These are phyloP conservation scores for Lentinula sp. DNA, from an alignment of 768 basidiomycete species.

Conservation along the genomic window DNA sequence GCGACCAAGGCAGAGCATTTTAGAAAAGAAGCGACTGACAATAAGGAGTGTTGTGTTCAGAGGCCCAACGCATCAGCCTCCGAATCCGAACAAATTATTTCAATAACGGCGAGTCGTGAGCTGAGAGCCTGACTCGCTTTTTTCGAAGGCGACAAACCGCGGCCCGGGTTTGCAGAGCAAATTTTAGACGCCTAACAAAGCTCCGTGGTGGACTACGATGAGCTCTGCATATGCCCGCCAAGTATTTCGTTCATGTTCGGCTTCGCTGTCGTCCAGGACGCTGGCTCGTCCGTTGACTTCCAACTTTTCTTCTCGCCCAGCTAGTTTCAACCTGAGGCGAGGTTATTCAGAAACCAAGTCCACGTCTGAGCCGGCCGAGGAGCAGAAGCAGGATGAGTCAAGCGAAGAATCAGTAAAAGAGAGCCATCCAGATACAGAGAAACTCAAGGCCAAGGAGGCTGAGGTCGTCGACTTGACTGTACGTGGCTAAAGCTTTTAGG, in stretches of 20 bases:
- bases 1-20: not conserved
- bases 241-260: conserved; percentile 53
- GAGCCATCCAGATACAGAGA: conserved; percentile 31
- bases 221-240: conserved; percentile 44
- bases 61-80: not conserved
- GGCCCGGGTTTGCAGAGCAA: not conserved
- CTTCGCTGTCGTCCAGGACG: conserved; percentile 45
- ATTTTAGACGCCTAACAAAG: not conserved
- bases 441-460: conserved; percentile 75
- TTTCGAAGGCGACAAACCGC: not conserved
- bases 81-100: not conserved
- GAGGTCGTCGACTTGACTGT: conserved; percentile 85
- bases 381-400: conserved; percentile 16
- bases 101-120: not conserved
- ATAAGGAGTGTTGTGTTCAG: not conserved
- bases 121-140: not conserved
- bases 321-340: conserved; percentile 28
- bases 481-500: conserved; percentile 20
- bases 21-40: not conserved
- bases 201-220: conserved; percentile 29
- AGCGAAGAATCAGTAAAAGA: conserved; percentile 20
- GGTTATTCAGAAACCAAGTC: conserved; percentile 44
- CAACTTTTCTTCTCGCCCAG: conserved; percentile 18
- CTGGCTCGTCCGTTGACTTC: conserved; percentile 31
- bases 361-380: conserved; percentile 11